Evolutionary conservation across 192 early-diverging fungal genomes (phyloP).

Genomic region (Rhizoclosmatium sp.): DNA sequence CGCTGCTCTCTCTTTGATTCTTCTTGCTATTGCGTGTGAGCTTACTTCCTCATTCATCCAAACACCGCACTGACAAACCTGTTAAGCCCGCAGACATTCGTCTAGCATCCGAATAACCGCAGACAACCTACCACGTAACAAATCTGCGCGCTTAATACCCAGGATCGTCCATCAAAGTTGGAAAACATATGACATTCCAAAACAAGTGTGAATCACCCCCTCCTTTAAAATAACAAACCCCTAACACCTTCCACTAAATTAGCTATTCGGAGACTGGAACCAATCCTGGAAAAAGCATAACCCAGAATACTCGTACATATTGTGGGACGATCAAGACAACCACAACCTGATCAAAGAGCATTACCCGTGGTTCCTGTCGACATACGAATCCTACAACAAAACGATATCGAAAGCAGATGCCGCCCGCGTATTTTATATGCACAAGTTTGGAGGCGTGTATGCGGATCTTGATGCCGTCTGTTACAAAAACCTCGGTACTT

Average conservation of each 20-base stretch:
- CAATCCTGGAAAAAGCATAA: slow-evolving; percentile 19
- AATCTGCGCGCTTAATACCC: not conserved
- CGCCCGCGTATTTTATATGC: slow-evolving; percentile 47
- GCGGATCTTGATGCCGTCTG: slow-evolving; percentile 44
- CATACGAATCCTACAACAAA: slow-evolving; percentile 32
- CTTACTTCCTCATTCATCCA: no score
- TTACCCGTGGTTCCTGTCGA: slow-evolving; percentile 50
- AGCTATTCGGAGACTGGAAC: slow-evolving; percentile 13
- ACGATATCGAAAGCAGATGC: slow-evolving; percentile 46
- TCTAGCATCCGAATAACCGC: no score
- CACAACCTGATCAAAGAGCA: slow-evolving; percentile 32
- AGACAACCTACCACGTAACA: no score
- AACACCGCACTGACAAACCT: no score
- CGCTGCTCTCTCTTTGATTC: no score
- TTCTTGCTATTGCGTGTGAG: no score
- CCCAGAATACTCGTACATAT: slow-evolving; percentile 11
- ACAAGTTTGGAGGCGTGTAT: slow-evolving; percentile 52
- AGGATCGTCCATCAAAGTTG: slow-evolving; percentile 3
- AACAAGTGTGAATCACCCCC: no score
- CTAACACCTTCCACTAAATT: not conserved
- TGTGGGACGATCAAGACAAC: slow-evolving; percentile 49
- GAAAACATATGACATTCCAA: slow-evolving; percentile 12
- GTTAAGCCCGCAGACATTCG: no score
- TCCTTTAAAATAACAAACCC: not conserved
- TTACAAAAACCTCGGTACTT: not conserved